These are phyloP conservation scores for Orbilia quercus DNA, from an alignment of 2,329 filamentous ascomycete species.

Conservation along the genomic window DNA sequence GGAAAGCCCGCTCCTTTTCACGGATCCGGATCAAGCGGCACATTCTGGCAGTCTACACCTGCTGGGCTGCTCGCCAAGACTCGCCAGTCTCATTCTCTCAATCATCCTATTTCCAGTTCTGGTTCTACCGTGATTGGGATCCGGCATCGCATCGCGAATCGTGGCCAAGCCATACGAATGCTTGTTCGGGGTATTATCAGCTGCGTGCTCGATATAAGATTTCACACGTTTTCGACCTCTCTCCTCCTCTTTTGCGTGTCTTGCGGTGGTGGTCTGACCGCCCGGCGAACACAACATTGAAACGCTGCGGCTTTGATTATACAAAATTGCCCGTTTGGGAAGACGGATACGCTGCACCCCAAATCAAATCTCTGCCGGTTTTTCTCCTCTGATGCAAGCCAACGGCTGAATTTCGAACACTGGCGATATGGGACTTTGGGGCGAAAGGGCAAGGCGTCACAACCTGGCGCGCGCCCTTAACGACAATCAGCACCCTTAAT, in stretches of 20 bases:
- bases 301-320: not conserved
- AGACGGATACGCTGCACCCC: conserved; percentile 31
- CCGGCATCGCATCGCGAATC: conserved; percentile 43
- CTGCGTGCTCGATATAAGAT: conserved; percentile 28
- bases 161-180: conserved; percentile 22
- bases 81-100: not conserved
- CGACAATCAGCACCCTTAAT: conserved; percentile 30
- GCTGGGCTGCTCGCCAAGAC: too few relatives aligned
- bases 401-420: conserved; percentile 53
- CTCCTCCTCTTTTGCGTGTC: not conserved
- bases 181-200: conserved; percentile 19
- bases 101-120: conserved; percentile 4
- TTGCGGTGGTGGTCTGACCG: conserved; percentile 26
- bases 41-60: not conserved
- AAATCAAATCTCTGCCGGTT: conserved; percentile 18
- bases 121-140: conserved; percentile 8
- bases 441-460: conserved; percentile 16
- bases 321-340: conserved; percentile 33
- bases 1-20: conserved; percentile 11
- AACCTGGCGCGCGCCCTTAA: conserved; percentile 20
- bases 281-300: not conserved
- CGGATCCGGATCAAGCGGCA: conserved; percentile 40
- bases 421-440: conserved; percentile 19
- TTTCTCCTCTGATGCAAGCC: conserved; percentile 17
- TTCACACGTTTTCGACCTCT: conserved; percentile 18